Base-by-base conservation (phyloP, 768 basidiomycete species). In the Melanogaster broomeanus region DNA sequence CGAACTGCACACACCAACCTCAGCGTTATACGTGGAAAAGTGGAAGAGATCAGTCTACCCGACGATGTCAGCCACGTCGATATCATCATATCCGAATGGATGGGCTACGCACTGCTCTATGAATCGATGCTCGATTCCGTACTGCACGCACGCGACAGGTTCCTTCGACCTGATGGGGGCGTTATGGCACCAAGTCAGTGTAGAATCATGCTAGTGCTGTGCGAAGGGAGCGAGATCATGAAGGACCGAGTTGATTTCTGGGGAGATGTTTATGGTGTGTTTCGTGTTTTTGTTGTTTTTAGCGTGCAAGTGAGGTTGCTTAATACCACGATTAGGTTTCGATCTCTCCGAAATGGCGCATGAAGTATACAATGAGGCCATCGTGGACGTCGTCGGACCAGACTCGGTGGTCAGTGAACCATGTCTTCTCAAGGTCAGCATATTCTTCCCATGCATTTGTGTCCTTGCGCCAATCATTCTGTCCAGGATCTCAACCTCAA, bases 41-140 rank as follows among this genome's bases (percentile, higher is more conserved):
- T 98, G 22, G 96, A 99, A 70, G 85, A 94, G 19, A 87, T 98
- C 51, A 68, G 59, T 7, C 74, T 98, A 1, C 93, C 91, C 2
- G 84, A 86, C 45, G 82, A 72, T 46, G 72, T 87, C 43, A 74
- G 80, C 10, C 76, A 90, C 46, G 96, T 98, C 21, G 96, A 99
- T 67, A 82, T 99, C 52, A 94, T 99, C 68, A 76, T 98, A 45
- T 95, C 93, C 4, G 96, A 99, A 70, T 98, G 96, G 96, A 98
- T 98, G 96, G 93, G 86, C 15, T 93, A 92, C 62, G 87, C 86
- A 1, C 74, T 93, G 21, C 79, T 98, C 19, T 98, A 98, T 69
- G 96, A 99, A 70, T 91, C 89, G 38, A 98, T 99, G 96, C 81
- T 98, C 30, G 96, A 98, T 68, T 96, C 94, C 2, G 96, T 99